These are phyloP conservation scores for slime mould (Dictyostelium discoideum) DNA, from an alignment of 78 protist genomes.

Conservation along the genomic window DNA sequence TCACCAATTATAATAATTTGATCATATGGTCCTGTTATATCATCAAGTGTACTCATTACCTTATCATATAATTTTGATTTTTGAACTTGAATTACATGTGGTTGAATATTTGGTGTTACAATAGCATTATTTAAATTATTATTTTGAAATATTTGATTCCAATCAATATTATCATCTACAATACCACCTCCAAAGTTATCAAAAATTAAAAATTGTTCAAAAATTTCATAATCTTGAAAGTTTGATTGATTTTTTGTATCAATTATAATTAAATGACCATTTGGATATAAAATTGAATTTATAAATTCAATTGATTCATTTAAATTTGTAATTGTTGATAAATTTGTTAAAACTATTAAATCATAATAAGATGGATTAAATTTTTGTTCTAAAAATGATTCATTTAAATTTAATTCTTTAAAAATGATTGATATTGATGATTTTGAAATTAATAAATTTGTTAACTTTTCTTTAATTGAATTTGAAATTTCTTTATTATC, in stretches of 20 bases:
- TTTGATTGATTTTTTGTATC: not conserved
- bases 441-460: not conserved
- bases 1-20: not conserved
- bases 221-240: not conserved
- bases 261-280: not conserved
- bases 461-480: not conserved
- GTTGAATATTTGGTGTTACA: not conserved
- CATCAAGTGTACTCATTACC: not conserved
- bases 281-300: not conserved
- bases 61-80: not conserved
- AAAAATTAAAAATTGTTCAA: not conserved
- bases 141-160: not conserved
- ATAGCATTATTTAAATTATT: not conserved
- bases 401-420: not conserved
- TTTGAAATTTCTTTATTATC: not conserved
- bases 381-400: not conserved
- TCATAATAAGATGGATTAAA: conserved; percentile 15
- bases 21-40: not conserved
- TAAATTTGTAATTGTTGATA: not conserved
- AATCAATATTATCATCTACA: not conserved
- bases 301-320: not conserved
- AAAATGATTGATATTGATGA: not conserved
- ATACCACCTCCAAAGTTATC: not conserved
- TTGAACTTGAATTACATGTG: not conserved
- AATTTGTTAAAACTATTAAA: not conserved